A percentile compares a stretch with the other conserved stretches of the same genome.
Conservation (phyloP, 2,329 filamentous ascomycete species). For the Scedosporium minutisporum region DNA sequence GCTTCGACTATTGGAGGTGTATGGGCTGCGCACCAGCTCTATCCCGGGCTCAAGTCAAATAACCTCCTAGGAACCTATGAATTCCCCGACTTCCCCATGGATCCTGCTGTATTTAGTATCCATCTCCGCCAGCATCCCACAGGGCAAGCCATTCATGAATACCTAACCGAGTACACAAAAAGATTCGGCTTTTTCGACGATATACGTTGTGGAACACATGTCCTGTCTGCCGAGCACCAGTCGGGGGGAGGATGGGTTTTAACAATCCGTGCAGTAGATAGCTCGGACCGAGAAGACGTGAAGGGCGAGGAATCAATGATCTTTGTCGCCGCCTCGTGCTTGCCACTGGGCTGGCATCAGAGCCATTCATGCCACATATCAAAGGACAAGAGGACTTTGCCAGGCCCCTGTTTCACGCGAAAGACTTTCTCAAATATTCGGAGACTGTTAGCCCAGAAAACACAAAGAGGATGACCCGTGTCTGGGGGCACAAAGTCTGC, state of each 20-base stretch:
- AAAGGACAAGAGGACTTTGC: constrained; percentile 25
- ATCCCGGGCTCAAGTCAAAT: constrained; percentile 62
- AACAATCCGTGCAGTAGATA: constrained; percentile 33
- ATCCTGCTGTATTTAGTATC: constrained; percentile 38
- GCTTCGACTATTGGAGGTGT: constrained; percentile 53
- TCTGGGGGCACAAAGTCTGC: constrained; percentile 49
- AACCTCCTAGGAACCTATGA: constrained; percentile 66
- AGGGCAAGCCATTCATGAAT: constrained; percentile 34
- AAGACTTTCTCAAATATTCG: constrained; percentile 27
- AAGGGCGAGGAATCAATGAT: constrained; percentile 32
- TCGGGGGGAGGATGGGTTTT: constrained; percentile 32
- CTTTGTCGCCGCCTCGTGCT: constrained; percentile 32
- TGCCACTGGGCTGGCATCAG: constrained; percentile 39
- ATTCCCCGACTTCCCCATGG: constrained; percentile 66
- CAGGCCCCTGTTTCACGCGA: constrained; percentile 31
- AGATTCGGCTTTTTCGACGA: constrained; percentile 30
- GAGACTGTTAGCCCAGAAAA: constrained; percentile 17
- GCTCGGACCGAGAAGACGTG: constrained; percentile 48
- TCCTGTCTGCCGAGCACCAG: constrained; percentile 33
- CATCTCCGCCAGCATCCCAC: constrained; percentile 36
- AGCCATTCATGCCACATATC: constrained; percentile 30
- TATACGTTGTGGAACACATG: constrained; percentile 29
- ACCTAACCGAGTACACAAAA: constrained; percentile 35
- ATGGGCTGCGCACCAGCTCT: constrained; percentile 58
- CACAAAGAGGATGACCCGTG: constrained; percentile 31